Evolutionary conservation across 371 early-diverging fungal species (phyloP), one percentile per base, ranked within the genome.

Genomic region (Fennellomyces sp.): DNA sequence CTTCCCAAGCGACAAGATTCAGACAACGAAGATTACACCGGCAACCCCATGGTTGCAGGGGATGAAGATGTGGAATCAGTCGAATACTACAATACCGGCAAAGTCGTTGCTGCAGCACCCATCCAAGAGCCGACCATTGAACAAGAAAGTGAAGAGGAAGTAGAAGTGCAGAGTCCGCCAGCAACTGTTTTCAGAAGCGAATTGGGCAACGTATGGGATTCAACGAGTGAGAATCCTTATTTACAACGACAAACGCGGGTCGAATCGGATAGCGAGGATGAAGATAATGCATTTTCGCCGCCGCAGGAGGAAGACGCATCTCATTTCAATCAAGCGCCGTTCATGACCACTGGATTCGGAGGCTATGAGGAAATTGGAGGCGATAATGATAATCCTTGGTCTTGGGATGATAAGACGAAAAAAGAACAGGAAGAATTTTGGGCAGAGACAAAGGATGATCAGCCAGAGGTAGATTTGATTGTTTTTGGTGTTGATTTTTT

Each of bases 1-100:
- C 39, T 31, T 15, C 25, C 38, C 0, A 33, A 55, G 26, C 58
- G 58, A 7, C 36, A 58, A 12, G 77, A 78, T 8, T 71, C 75
- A 0, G 78, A 75, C 31, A 67, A 71, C 28, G 72, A 69, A 31
- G 67, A 63, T 2, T 45, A 58, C 8, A 69, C 72, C 10, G 70
- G 76, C n/a, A 85, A 85, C 26, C 86, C 86, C 0, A 83, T 84
- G 83, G 84, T 86, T 1, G 68, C 80, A 19, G 70, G 68, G 2
- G 86, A 86, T 59, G 84, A 86, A 61, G 86, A 86, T 51, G 78
- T 86, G 30, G 80, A 72, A 38, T 70, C 74, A 12, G 63, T 74
- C 5, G 69, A 76, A 30, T 74, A 70, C 27, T 74, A 67, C 49
- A 55, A 52, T 6, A 61, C 59, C 2, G 50, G 52, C 0, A 53